phyloP scores from a whole-genome alignment of 192 early-diverging fungal genomes.

The Backusella liffmaniae region DNA sequence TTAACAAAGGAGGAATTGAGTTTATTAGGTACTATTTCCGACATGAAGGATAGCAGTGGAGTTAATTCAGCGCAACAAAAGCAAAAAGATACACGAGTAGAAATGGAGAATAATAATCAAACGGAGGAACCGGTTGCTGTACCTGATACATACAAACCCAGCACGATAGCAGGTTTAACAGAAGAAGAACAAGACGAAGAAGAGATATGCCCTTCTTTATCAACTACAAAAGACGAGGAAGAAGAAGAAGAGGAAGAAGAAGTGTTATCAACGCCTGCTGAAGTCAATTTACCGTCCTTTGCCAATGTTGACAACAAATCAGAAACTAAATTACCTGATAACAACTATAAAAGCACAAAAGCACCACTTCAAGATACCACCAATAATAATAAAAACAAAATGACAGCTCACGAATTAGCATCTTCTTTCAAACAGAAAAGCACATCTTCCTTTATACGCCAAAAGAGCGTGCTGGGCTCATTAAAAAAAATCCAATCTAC shows the following conservation, averaged over 20 bases:
- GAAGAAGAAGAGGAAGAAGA: neutral
- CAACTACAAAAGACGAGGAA: neutral
- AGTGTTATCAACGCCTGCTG: neutral
- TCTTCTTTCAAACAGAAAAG: neutral
- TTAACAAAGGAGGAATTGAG: neutral
- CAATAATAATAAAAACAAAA: neutral
- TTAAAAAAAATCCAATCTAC: neutral
- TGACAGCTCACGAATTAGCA: neutral
- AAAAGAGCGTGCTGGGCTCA: neutral
- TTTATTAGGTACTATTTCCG: neutral
- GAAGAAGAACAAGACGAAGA: neutral
- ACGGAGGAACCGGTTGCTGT: neutral
- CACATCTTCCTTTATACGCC: neutral
- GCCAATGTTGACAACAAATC: neutral
- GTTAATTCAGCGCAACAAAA: neutral
- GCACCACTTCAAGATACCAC: neutral
- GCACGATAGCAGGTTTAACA: neutral
- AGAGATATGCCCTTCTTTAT: slow-evolving; percentile 1
- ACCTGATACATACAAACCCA: neutral
- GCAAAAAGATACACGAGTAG: neutral
- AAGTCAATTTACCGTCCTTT: neutral
- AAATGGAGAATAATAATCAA: neutral
- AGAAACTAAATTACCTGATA: neutral
- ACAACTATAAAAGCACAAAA: neutral
- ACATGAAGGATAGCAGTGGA: neutral